Evolutionary conservation across 805 yeast genomes (phyloP).

Genomic region (Yarrowia porcina): DNA sequence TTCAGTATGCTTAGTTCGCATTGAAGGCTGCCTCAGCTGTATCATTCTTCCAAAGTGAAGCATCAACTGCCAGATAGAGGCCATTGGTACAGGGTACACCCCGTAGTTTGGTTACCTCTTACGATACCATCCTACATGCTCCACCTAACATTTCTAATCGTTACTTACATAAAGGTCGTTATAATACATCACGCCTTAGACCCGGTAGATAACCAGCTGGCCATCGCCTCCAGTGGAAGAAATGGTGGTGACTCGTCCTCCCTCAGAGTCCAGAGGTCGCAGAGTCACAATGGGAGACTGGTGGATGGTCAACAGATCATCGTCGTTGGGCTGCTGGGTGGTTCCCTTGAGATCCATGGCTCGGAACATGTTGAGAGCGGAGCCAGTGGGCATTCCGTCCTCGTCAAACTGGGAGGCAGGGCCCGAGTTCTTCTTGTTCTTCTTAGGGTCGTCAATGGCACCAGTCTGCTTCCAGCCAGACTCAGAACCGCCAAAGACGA

Average conservation of each 20-base stretch:
- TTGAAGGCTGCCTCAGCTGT: too few species aligned
- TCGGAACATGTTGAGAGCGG: slow-evolving; percentile 81
- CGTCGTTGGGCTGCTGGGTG: slow-evolving; percentile 43
- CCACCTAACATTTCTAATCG: too few species aligned
- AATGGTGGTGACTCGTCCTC: slow-evolving; percentile 53
- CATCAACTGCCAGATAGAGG: too few species aligned
- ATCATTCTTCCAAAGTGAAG: too few species aligned
- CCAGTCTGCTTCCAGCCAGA: slow-evolving; percentile 56
- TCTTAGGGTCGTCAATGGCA: slow-evolving; percentile 58
- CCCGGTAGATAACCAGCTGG: slow-evolving; percentile 72
- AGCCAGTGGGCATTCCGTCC: slow-evolving; percentile 39
- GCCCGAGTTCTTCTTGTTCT: slow-evolving; percentile 43
- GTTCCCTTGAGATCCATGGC: slow-evolving; percentile 94
- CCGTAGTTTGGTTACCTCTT: too few species aligned
- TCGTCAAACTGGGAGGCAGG: slow-evolving; percentile 33
- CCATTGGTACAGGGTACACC: too few species aligned
- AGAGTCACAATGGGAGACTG: slow-evolving; percentile 81
- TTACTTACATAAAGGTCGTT: neutral
- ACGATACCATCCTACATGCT: too few species aligned
- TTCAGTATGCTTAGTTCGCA: too few species aligned
- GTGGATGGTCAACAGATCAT: slow-evolving; percentile 70
- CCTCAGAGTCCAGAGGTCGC: slow-evolving; percentile 46
- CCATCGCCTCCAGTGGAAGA: slow-evolving; percentile 89
- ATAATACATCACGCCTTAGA: slow-evolving; percentile 35
- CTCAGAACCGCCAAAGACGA: slow-evolving; percentile 71